These are phyloP conservation scores for Ganoderma sp. DNA, from an alignment of 1,284 basidiomycete species.

Conservation along the genomic window DNA sequence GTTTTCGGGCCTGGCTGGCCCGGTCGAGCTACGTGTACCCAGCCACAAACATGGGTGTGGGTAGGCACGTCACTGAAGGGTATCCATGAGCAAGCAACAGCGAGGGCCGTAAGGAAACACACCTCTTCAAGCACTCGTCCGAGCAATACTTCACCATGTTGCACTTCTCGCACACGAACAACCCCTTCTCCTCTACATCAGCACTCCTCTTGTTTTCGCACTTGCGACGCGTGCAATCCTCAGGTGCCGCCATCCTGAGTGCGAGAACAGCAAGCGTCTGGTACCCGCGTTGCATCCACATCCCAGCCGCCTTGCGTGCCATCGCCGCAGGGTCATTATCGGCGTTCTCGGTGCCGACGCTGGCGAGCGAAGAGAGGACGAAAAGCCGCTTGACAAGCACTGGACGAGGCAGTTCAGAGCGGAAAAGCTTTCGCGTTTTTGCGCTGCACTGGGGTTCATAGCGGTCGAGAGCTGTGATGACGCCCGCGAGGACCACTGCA, in stretches of 20 bases:
- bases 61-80: slow-evolving; percentile 6
- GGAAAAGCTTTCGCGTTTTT: too few species aligned
- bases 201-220: slow-evolving; percentile 12
- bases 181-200: background rate
- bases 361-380: too few species aligned
- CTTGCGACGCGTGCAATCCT: slow-evolving; percentile 10
- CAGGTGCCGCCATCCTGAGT: background rate
- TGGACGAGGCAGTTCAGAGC: too few species aligned
- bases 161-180: slow-evolving; percentile 12
- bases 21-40: slow-evolving; percentile 7
- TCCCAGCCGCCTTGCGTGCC: background rate
- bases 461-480: too few species aligned
- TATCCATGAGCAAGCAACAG: background rate
- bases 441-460: too few species aligned
- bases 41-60: slow-evolving; percentile 10
- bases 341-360: too few species aligned
- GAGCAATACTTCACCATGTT: slow-evolving; percentile 14
- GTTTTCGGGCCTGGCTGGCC: background rate
- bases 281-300: slow-evolving; percentile 15
- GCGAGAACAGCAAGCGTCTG: slow-evolving; percentile 10
- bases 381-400: too few species aligned
- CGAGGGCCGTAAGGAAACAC: background rate
- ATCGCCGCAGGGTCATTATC: too few species aligned
- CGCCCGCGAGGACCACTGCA: too few species aligned
- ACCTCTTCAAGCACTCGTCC: slow-evolving; percentile 4